Evolutionary conservation across 2,329 filamentous ascomycete genomes (phyloP).

Genomic region (Arachnomyces sp.): DNA sequence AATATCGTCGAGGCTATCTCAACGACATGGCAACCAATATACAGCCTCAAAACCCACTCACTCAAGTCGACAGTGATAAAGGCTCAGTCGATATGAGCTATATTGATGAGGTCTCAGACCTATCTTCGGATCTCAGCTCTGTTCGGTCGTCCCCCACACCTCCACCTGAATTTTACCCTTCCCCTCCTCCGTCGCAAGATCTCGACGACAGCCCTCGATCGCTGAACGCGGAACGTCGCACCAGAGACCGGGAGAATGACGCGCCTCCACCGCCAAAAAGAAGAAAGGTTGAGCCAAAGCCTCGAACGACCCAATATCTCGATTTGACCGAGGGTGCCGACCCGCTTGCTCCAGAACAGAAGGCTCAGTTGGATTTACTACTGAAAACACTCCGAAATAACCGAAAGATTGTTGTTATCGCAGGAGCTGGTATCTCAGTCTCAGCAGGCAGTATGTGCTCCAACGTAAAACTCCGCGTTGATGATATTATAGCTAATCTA

Average conservation of each 20-base stretch:
- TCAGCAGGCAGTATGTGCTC: slow-evolving; percentile 73
- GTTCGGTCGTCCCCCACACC: slow-evolving; percentile 31
- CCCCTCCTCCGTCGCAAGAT: slow-evolving; percentile 38
- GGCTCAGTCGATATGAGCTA: slow-evolving; percentile 15
- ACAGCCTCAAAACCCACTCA: no score
- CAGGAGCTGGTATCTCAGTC: slow-evolving; percentile 93
- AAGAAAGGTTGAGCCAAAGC: slow-evolving; percentile 55
- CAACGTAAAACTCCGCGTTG: slow-evolving; percentile 5
- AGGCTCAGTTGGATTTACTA: slow-evolving; percentile 60
- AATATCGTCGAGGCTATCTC: no score
- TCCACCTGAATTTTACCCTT: slow-evolving; percentile 32
- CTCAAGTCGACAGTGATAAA: slow-evolving; percentile 8
- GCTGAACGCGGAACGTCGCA: slow-evolving; percentile 31
- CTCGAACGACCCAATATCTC: slow-evolving; percentile 74
- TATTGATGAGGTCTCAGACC: slow-evolving; percentile 26
- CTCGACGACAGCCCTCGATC: slow-evolving; percentile 19
- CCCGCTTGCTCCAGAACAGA: slow-evolving; percentile 42
- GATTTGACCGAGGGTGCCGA: slow-evolving; percentile 48
- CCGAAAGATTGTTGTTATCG: slow-evolving; percentile 94
- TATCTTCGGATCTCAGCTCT: slow-evolving; percentile 36
- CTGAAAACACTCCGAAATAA: slow-evolving; percentile 72
- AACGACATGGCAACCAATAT: no score
- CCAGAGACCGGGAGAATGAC: slow-evolving; percentile 44
- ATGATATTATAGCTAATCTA: background rate
- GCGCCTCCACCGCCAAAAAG: slow-evolving; percentile 69